Conservation (phyloP, 1,284 basidiomycete species). For the Golubevia pallescens region DNA sequence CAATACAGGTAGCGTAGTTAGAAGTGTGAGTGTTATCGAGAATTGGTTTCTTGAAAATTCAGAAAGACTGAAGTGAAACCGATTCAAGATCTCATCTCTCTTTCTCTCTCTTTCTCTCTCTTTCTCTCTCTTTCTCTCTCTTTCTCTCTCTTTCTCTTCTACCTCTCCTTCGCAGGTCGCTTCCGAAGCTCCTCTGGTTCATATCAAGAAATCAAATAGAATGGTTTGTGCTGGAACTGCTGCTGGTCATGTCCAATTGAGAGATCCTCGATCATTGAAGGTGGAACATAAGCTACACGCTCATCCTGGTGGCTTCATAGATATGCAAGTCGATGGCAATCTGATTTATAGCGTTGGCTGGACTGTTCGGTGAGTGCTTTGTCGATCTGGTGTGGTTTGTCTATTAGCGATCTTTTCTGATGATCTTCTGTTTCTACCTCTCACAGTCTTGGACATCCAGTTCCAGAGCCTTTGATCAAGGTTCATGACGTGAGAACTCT, state of each 20-base stretch:
- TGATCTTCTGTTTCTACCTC: not conserved
- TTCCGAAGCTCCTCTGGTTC: conserved; percentile 50
- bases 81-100: not conserved
- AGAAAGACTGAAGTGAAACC: not conserved
- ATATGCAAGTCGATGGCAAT: conserved; percentile 57
- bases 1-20: conserved; percentile 43
- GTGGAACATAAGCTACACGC: conserved; percentile 53
- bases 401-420: not conserved
- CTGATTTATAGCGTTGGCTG: conserved; percentile 50
- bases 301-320: conserved; percentile 62
- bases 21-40: conserved; percentile 7
- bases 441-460: conserved; percentile 81
- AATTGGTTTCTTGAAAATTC: not conserved
- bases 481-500: conserved; percentile 87
- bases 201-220: conserved; percentile 41
- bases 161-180: conserved; percentile 9
- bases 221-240: conserved; percentile 42
- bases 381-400: too few relatives aligned
- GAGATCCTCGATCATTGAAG: conserved; percentile 52
- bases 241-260: conserved; percentile 54
- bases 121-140: not conserved
- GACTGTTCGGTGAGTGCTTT: conserved; percentile 39
- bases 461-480: conserved; percentile 89
- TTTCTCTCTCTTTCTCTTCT: not conserved
- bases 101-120: not conserved